Evolutionary conservation across 257 asterid genomes (phyloP).

Genomic region (Verbena officinalis): DNA sequence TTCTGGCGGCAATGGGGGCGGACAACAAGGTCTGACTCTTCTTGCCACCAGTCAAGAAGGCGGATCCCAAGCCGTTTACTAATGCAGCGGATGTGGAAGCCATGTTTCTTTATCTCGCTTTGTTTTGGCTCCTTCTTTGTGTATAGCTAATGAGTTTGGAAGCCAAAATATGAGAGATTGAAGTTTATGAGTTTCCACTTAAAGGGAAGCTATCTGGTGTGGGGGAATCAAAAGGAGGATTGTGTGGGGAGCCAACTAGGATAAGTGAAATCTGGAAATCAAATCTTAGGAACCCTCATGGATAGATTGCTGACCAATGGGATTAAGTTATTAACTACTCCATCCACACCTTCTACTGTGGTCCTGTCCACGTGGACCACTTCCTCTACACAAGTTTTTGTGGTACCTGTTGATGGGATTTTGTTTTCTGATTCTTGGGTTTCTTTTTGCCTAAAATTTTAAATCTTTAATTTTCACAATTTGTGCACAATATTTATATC

Average conservation of each 20-base stretch:
- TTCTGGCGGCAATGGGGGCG: constrained; percentile 49
- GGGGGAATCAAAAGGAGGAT: constrained; percentile 39
- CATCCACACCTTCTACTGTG: constrained; percentile 29
- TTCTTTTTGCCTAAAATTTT: neutral
- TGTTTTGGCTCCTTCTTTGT: neutral
- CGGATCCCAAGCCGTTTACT: constrained; percentile 58
- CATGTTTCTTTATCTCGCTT: constrained; percentile 38
- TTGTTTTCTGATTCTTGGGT: neutral
- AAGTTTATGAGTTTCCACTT: constrained; percentile 18
- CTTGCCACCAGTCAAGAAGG: constrained; percentile 79
- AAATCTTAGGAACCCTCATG: neutral
- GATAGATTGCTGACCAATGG: constrained; percentile 46
- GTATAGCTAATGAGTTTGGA: neutral
- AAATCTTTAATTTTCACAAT: neutral
- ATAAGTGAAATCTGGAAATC: constrained; percentile 42
- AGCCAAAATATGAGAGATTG: constrained; percentile 3
- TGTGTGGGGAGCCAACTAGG: constrained; percentile 57
- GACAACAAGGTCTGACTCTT: constrained; percentile 60
- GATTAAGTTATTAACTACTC: neutral
- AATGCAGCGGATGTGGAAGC: constrained; percentile 93
- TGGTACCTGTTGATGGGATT: neutral
- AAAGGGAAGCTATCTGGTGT: constrained; percentile 9
- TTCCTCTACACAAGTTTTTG: constrained; percentile 17
- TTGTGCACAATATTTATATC: neutral
- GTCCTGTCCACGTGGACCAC: constrained; percentile 35